phyloP scores from a whole-genome alignment of 768 basidiomycete species.

The Tricholomella constricta region DNA sequence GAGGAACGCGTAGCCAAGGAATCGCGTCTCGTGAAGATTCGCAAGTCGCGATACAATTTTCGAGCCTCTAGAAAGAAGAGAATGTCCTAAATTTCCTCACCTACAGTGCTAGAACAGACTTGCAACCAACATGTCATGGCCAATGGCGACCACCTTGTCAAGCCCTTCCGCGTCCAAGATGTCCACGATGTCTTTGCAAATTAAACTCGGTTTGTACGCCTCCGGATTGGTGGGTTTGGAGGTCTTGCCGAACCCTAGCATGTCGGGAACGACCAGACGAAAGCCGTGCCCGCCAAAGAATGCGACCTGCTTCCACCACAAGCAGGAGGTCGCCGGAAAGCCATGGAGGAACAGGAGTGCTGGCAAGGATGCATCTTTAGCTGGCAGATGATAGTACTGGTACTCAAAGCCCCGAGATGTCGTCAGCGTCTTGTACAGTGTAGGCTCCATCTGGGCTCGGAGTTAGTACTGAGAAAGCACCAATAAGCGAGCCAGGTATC shows the following conservation, averaged over 20 bases:
- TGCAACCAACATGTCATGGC: conserved; percentile 38
- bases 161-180: conserved; percentile 40
- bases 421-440: conserved; percentile 30
- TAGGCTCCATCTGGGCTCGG: conserved; percentile 5
- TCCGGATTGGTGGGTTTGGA: conserved; percentile 44
- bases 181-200: conserved; percentile 45
- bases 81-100: not conserved
- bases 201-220: conserved; percentile 37
- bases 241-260: conserved; percentile 52
- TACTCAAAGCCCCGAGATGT: conserved; percentile 43
- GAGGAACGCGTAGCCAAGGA: conserved; percentile 43
- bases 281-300: conserved; percentile 45
- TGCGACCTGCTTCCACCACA: conserved; percentile 41
- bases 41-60: conserved; percentile 37
- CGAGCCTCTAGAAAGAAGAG: conserved; percentile 35
- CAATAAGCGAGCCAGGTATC: too few species aligned
- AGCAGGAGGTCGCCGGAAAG: conserved; percentile 42
- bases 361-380: conserved; percentile 29
- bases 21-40: conserved; percentile 37
- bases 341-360: conserved; percentile 48
- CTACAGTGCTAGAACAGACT: not conserved
- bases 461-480: not conserved
- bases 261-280: conserved; percentile 48
- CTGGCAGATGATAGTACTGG: conserved; percentile 34
- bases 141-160: conserved; percentile 38